These are phyloP conservation scores for Flaveria sonorensis DNA, from an alignment of 129 eudicot species.

Conservation along the genomic window DNA sequence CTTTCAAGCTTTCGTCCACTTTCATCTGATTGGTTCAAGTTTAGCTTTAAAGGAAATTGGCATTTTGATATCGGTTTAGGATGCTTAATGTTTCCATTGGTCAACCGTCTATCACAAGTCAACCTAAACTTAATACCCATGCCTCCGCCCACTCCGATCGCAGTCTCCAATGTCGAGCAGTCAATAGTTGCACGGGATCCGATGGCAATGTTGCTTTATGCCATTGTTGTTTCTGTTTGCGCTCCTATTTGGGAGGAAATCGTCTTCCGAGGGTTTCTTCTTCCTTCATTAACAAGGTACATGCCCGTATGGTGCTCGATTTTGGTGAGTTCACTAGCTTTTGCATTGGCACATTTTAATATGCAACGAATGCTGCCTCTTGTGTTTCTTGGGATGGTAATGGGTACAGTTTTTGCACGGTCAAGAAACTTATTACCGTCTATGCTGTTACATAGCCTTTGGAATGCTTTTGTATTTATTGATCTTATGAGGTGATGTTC, in stretches of 20 bases:
- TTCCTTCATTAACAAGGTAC: constrained; percentile 72
- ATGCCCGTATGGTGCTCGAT: constrained; percentile 77
- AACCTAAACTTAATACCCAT: constrained; percentile 55
- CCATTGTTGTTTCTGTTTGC: constrained; percentile 61
- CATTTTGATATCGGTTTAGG: constrained; percentile 60
- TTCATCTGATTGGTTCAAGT: constrained; percentile 63
- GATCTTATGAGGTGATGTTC: constrained; percentile 66
- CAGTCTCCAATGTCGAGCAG: constrained; percentile 67
- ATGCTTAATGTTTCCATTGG: constrained; percentile 70
- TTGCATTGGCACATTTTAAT: constrained; percentile 74
- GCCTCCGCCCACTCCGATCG: constrained; percentile 62
- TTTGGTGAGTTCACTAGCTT: constrained; percentile 63
- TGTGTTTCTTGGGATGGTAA: constrained; percentile 59
- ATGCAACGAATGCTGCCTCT: constrained; percentile 71
- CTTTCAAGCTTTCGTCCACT: constrained; percentile 59
- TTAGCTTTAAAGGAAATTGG: constrained; percentile 55
- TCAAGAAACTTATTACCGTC: constrained; percentile 63
- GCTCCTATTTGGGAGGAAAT: constrained; percentile 81
- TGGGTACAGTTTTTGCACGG: constrained; percentile 65
- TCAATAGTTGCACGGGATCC: constrained; percentile 74
- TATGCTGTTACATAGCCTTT: constrained; percentile 66
- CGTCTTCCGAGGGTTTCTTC: constrained; percentile 76
- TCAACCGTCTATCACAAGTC: constrained; percentile 70
- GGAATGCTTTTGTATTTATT: constrained; percentile 76
- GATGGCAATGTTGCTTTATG: constrained; percentile 64